Percentiles rank a stretch among this genome's conserved stretches.
Conservation (phyloP, 306 rosid genomes). For the Cucumis hystrix region DNA sequence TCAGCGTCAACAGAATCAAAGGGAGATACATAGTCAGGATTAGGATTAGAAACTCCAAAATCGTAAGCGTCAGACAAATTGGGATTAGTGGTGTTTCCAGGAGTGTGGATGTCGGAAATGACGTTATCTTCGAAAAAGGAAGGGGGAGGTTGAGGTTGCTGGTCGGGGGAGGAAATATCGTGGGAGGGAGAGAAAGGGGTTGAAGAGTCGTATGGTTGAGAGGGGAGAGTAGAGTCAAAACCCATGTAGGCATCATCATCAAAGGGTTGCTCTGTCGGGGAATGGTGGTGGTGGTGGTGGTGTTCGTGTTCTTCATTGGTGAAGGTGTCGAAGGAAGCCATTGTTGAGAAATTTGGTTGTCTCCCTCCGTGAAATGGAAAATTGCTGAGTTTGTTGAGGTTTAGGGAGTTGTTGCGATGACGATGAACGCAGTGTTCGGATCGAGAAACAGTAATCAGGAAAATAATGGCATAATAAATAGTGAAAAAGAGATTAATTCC, state of each 20-base stretch:
- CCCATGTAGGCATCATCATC: slow-evolving; percentile 35
- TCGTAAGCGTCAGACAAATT: slow-evolving; percentile 30
- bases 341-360: neutral
- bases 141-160: slow-evolving; percentile 8
- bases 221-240: slow-evolving; percentile 7
- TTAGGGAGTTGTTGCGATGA: neutral
- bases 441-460: neutral
- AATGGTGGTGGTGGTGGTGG: slow-evolving; percentile 7
- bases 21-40: slow-evolving; percentile 37
- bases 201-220: slow-evolving; percentile 24
- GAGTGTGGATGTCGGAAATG: slow-evolving; percentile 8
- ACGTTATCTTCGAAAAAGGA: slow-evolving; percentile 12
- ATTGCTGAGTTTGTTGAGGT: neutral
- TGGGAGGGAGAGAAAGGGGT: slow-evolving; percentile 12
- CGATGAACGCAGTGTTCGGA: slow-evolving; percentile 18
- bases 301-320: slow-evolving; percentile 22
- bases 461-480: neutral
- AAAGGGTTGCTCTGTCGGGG: slow-evolving; percentile 19
- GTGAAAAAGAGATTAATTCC: too few relatives aligned
- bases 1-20: slow-evolving; percentile 27
- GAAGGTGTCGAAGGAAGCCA: slow-evolving; percentile 60
- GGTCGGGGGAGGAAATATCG: slow-evolving; percentile 16
- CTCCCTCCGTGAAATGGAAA: neutral
- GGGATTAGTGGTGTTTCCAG: neutral
- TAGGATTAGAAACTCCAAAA: slow-evolving; percentile 28